phyloP scores from a whole-genome alignment of 768 basidiomycete genomes.

The Suillus variegatus region DNA sequence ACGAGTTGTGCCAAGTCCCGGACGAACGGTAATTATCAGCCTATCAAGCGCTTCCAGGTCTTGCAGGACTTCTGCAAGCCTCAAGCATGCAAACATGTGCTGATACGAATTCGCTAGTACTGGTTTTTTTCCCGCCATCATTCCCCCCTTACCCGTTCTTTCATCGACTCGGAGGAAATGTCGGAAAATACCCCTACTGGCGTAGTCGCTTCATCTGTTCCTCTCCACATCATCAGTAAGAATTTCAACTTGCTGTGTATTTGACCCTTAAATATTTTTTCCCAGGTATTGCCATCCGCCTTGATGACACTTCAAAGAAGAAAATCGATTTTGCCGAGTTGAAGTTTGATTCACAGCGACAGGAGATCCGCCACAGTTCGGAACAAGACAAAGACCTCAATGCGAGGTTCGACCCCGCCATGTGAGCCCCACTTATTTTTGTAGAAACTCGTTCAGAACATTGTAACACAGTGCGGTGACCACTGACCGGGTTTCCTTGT shows the following conservation, averaged over 20 bases:
- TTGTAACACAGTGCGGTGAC: neutral
- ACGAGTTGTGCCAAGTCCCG: neutral
- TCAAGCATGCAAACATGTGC: neutral
- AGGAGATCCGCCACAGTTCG: slow-evolving; percentile 1
- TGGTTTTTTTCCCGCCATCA: no score
- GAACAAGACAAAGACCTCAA: slow-evolving; percentile 3
- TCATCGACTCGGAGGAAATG: no score
- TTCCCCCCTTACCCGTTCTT: no score
- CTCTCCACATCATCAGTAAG: slow-evolving; percentile 1
- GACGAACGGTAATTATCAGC: neutral
- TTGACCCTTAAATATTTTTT: neutral
- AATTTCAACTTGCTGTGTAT: neutral
- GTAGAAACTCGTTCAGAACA: neutral
- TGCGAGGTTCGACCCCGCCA: slow-evolving; percentile 1
- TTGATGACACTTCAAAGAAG: slow-evolving; percentile 5
- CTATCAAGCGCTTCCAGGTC: neutral
- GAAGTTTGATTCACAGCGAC: neutral
- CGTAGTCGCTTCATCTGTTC: neutral
- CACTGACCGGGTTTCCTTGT: slow-evolving; percentile 3
- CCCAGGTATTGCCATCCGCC: slow-evolving; percentile 1
- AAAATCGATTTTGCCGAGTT: slow-evolving; percentile 9
- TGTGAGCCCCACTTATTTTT: neutral
- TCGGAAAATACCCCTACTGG: no score
- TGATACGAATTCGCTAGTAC: neutral
- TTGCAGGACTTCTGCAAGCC: neutral